Percentiles rank a stretch among this genome's conserved stretches.
Conservation (phyloP, 1,139 yeast species). For the Dujonia santamariae region DNA sequence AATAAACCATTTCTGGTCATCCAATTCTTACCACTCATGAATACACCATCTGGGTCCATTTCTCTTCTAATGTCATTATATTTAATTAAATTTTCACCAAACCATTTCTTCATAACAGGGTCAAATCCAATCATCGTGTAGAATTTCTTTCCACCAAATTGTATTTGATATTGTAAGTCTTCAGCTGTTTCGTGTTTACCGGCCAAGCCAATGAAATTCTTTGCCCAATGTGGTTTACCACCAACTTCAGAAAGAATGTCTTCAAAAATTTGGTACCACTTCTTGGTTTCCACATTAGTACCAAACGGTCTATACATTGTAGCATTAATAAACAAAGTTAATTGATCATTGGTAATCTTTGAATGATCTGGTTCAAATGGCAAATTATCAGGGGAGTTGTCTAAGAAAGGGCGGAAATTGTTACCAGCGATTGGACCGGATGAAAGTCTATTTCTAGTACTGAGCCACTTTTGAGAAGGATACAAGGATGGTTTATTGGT, state of each 20-base stretch:
- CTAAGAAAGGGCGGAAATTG: conserved; percentile 74
- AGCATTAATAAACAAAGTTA: conserved; percentile 86
- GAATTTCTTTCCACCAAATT: conserved; percentile 48
- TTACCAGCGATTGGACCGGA: conserved; percentile 85
- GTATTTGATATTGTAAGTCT: conserved; percentile 36
- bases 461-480: conserved; percentile 41
- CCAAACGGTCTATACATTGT: conserved; percentile 94
- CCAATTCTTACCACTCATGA: conserved; percentile 78
- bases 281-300: conserved; percentile 65
- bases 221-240: conserved; percentile 99
- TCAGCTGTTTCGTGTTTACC: conserved; percentile 35
- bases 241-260: conserved; percentile 69
- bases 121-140: conserved; percentile 82
- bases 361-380: conserved; percentile 45
- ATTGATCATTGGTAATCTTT: conserved; percentile 68
- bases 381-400: conserved; percentile 64
- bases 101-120: conserved; percentile 70
- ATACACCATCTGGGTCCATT: conserved; percentile 80
- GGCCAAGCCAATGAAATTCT: conserved; percentile 77
- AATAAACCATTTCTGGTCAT: conserved; percentile 74
- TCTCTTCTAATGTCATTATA: conserved; percentile 62
- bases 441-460: conserved; percentile 33
- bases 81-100: conserved; percentile 62
- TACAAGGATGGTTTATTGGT: conserved; percentile 46
- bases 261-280: conserved; percentile 87